Evolutionary conservation across 225 moss, liverwort and hornwort genomes (phyloP), one percentile per base, ranked within the genome.

Genomic region (Pseudisothecium myosuroides): DNA sequence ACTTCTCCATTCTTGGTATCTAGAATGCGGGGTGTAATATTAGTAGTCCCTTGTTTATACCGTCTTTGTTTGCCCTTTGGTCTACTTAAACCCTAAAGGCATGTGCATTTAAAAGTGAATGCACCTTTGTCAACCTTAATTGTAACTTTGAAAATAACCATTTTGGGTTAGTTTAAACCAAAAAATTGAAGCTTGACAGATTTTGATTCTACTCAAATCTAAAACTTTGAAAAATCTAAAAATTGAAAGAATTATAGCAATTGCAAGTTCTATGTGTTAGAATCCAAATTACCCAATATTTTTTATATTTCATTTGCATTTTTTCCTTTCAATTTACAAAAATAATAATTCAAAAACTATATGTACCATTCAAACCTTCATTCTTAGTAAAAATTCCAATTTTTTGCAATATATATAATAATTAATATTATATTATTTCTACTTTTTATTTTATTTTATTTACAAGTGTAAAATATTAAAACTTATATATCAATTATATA

Each of bases 51-150:
- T 31, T 31, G 3, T 19, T 49, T 0, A 31, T 75, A 75, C 4
- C 1, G 2, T 4, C 47, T 74, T 74, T 47, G 29, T 18, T 27
- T 18, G 19, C 7, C 4, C 7, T 74, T 74, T 47, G 3, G 11
- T 74, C 5, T 6, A 28, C 4, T 74, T 29, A 17, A 45, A 3
- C 5, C 3, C 2, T 6, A 17, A 45, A 73, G 2, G 29, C 11
- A 0, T 1, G 1, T 0, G 0, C 29, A 74, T 29, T 29, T 29
- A 6, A 31, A 74, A 47, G 47, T 74, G 0, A 2, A 29, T 68
- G 39, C 1, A 0, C 1, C 4, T 68, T n/a, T 4, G 23, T 39
- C 23, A 68, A n/a, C 21, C 13, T 68, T 39, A 1, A 23, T 23
- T 68, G 6, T 39, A 39, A 23, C 23, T 39, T n/a, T 68, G 23